Percentiles rank a stretch among this genome's conserved stretches.
phyloP scores from a whole-genome alignment of 495 filamentous ascomycete species.

The Trypethelium eluteriae region DNA sequence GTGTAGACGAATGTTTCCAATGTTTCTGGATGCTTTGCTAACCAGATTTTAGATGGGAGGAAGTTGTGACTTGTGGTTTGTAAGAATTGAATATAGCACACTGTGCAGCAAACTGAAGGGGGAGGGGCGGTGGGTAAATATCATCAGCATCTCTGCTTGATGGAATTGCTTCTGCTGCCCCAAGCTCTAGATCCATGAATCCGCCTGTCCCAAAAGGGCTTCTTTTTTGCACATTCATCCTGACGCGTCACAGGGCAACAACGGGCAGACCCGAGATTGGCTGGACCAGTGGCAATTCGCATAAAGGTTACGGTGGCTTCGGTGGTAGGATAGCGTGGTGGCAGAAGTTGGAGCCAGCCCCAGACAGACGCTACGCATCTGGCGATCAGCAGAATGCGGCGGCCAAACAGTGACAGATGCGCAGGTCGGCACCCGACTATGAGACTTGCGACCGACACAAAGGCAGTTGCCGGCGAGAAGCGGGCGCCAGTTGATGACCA shows the following conservation, averaged over 20 bases:
- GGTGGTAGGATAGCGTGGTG: conserved; percentile 6
- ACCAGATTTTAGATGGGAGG: no score
- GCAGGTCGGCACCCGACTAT: not conserved
- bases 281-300: not conserved
- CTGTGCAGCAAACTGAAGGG: not conserved
- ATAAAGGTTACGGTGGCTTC: not conserved
- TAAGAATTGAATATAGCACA: not conserved
- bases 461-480: not conserved
- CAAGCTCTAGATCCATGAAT: conserved; percentile 8
- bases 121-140: not conserved
- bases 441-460: not conserved
- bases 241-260: conserved; percentile 12
- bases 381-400: not conserved
- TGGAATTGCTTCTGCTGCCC: not conserved
- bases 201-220: not conserved
- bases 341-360: not conserved
- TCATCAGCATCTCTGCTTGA: not conserved
- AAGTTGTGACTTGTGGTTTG: not conserved
- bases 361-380: no score
- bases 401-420: conserved; percentile 7
- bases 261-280: conserved; percentile 9
- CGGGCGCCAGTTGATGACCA: not conserved
- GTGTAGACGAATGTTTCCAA: no score
- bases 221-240: conserved; percentile 3
- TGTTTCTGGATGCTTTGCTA: no score